Evolutionary conservation across 257 asterid species (phyloP).

Genomic region (Solanum lycopersicoides): DNA sequence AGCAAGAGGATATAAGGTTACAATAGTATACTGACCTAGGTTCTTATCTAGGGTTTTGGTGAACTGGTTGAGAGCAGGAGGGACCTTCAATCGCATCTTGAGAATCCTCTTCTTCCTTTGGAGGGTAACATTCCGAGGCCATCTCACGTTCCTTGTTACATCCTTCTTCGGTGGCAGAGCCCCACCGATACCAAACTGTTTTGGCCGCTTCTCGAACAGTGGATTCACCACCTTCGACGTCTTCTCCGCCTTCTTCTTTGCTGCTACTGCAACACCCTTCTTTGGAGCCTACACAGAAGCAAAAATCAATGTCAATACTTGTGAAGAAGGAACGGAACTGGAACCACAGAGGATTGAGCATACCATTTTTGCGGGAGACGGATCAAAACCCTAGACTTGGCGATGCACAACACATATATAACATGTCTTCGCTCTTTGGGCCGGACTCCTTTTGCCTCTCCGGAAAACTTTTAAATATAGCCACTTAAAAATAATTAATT

Average conservation of each 20-base stretch:
- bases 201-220: background rate
- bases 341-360: background rate
- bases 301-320: too few species aligned
- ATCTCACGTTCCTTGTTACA: background rate
- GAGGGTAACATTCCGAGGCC: background rate
- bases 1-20: too few species aligned
- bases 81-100: background rate
- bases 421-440: background rate
- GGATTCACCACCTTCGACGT: background rate
- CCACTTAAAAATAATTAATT: too few species aligned
- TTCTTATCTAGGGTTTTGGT: background rate
- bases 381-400: background rate
- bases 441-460: background rate
- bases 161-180: background rate
- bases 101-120: background rate
- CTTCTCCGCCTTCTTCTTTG: background rate
- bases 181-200: background rate
- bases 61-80: background rate
- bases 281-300: background rate
- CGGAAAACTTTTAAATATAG: too few species aligned
- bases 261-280: background rate
- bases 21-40: background rate
- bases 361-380: background rate
- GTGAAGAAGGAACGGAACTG: background rate
- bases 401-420: background rate